phyloP scores from a whole-genome alignment of 169 alveolate species.

The Plasmodium malariae region DNA sequence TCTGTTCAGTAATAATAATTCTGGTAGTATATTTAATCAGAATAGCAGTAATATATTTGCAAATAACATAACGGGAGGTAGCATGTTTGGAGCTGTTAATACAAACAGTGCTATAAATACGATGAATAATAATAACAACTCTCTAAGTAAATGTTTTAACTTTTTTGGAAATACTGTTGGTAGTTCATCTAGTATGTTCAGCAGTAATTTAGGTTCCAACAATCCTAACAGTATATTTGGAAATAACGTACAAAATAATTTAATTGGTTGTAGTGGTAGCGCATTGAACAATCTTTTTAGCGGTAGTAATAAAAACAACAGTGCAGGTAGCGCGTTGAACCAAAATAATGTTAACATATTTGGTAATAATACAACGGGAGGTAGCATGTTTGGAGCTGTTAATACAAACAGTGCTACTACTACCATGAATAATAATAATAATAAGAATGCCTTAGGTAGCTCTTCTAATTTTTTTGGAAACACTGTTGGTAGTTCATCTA shows the following conservation, averaged over 20 bases:
- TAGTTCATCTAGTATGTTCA: slow-evolving; percentile 1
- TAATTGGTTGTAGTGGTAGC: background rate
- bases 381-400: background rate
- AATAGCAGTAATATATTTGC: slow-evolving; percentile 20
- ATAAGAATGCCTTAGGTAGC: background rate
- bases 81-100: background rate
- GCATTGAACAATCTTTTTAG: background rate
- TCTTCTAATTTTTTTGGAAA: background rate
- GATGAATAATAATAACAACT: background rate
- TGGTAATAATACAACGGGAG: background rate
- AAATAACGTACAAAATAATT: background rate
- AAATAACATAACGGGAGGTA: background rate
- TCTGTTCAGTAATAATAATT: background rate
- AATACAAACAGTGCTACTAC: background rate
- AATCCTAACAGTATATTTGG: slow-evolving; percentile 2
- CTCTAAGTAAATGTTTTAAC: background rate
- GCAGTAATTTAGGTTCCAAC: background rate
- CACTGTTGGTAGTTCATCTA: background rate
- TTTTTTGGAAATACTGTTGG: background rate
- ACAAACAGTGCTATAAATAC: background rate
- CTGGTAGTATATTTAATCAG: slow-evolving; percentile 10
- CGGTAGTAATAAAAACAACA: background rate
- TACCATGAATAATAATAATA: background rate
- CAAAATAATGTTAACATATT: background rate
- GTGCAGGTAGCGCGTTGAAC: background rate